phyloP scores from a whole-genome alignment of 2,329 filamentous ascomycete genomes.

The Aureobasidium sp. region DNA sequence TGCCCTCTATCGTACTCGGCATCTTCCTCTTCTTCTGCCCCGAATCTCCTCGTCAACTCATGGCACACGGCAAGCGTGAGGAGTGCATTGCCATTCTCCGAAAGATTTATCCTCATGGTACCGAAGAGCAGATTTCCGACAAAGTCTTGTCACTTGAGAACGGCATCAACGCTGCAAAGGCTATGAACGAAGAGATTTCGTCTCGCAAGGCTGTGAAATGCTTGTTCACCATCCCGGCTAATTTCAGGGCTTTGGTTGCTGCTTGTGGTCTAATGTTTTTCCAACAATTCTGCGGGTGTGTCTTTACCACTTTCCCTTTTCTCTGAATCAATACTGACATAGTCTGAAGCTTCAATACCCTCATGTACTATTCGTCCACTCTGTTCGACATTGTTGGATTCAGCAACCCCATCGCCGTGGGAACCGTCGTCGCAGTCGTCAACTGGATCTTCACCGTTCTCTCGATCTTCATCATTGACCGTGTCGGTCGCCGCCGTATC shows the following conservation, averaged over 20 bases:
- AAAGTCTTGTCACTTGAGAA: constrained; percentile 40
- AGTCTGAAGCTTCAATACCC: constrained; percentile 52
- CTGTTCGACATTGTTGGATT: constrained; percentile 61
- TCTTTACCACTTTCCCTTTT: not conserved
- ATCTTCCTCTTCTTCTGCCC: constrained; percentile 30
- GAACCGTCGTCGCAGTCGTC: constrained; percentile 70
- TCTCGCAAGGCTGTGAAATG: constrained; percentile 32
- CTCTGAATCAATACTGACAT: not conserved
- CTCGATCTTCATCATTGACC: constrained; percentile 70
- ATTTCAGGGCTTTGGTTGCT: constrained; percentile 32
- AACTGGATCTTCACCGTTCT: constrained; percentile 71
- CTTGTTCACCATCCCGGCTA: constrained; percentile 24
- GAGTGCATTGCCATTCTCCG: constrained; percentile 33
- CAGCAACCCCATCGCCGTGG: constrained; percentile 68
- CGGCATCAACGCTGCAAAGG: constrained; percentile 35
- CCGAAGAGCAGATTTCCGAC: constrained; percentile 37
- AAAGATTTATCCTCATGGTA: constrained; percentile 39
- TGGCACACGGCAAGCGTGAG: constrained; percentile 31
- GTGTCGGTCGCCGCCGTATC: constrained; percentile 67
- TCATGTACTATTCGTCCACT: constrained; percentile 66
- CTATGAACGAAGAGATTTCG: constrained; percentile 34
- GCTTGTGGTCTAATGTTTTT: constrained; percentile 33
- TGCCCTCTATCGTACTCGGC: constrained; percentile 31
- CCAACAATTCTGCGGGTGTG: constrained; percentile 33
- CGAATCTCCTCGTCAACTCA: constrained; percentile 33